These are phyloP conservation scores for Solidago caesia DNA, from an alignment of 129 eudicot species.

Conservation along the genomic window DNA sequence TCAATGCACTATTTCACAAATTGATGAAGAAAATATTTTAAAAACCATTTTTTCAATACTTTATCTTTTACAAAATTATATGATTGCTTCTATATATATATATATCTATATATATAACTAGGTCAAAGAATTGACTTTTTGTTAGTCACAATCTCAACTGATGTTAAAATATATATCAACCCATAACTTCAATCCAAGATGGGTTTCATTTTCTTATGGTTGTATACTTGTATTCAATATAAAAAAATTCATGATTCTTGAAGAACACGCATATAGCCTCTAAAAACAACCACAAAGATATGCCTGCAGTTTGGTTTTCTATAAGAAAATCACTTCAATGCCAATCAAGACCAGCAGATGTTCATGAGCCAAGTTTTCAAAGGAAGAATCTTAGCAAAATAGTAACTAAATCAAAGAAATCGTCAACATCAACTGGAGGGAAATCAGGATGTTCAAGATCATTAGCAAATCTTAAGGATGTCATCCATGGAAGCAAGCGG, in stretches of 20 bases:
- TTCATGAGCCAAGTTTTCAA: constrained; percentile 53
- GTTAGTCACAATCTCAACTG: constrained; percentile 16
- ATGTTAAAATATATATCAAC: constrained; percentile 18
- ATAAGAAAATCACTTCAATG: constrained; percentile 68
- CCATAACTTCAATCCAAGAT: constrained; percentile 22
- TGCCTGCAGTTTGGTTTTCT: constrained; percentile 86
- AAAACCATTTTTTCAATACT: not conserved
- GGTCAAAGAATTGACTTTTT: constrained; percentile 33
- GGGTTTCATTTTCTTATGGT: constrained; percentile 18
- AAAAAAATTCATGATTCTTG: constrained; percentile 6
- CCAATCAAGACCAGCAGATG: constrained; percentile 64
- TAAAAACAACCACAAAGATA: constrained; percentile 23
- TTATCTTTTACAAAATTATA: not conserved
- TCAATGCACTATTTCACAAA: not conserved
- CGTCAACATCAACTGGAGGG: constrained; percentile 33
- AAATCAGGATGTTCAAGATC: constrained; percentile 81
- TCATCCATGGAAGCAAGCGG: constrained; percentile 71
- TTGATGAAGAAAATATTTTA: too few species aligned
- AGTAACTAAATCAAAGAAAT: constrained; percentile 41
- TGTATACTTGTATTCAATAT: not conserved
- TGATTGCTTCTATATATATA: constrained; percentile 9
- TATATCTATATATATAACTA: not conserved
- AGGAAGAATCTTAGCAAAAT: constrained; percentile 43
- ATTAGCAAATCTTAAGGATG: constrained; percentile 66
- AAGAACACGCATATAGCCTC: constrained; percentile 17